Percentiles rank a stretch among this genome's conserved stretches.
These are phyloP conservation scores for Xylaria longipes DNA, from an alignment of 495 filamentous ascomycete species.

Conservation along the genomic window DNA sequence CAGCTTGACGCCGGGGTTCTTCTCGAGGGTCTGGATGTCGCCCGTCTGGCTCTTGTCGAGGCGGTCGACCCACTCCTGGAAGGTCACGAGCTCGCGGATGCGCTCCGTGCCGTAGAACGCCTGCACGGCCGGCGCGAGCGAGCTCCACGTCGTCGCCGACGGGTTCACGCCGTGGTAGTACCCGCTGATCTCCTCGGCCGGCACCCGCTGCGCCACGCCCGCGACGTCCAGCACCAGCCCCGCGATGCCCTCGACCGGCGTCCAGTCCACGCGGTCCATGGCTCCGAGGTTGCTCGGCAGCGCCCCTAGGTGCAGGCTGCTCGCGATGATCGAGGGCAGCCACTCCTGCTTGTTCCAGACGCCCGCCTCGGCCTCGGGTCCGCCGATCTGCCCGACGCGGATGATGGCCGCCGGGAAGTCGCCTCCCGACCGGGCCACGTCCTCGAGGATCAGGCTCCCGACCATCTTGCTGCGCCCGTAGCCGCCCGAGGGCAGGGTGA, in stretches of 20 bases:
- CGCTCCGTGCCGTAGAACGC: conserved; percentile 44
- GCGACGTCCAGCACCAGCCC: conserved; percentile 47
- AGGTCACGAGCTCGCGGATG: conserved; percentile 43
- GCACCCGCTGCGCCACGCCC: conserved; percentile 35
- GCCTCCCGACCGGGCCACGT: conserved; percentile 43
- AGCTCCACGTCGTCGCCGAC: conserved; percentile 41
- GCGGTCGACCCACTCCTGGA: conserved; percentile 49
- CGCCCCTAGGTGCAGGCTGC: conserved; percentile 48
- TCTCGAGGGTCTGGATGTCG: conserved; percentile 38
- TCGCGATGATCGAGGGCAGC: conserved; percentile 59
- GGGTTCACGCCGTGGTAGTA: conserved; percentile 61
- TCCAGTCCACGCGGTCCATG: conserved; percentile 59
- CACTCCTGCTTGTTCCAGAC: conserved; percentile 65
- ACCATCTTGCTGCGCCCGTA: conserved; percentile 66
- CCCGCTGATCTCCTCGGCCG: conserved; percentile 40
- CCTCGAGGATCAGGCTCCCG: conserved; percentile 56
- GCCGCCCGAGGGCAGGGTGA: conserved; percentile 48
- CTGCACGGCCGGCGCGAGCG: conserved; percentile 43
- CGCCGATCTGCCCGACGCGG: conserved; percentile 65
- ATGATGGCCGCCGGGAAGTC: conserved; percentile 54
- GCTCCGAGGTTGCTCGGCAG: conserved; percentile 48
- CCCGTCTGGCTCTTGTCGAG: conserved; percentile 45
- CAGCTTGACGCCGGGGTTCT: conserved; percentile 55
- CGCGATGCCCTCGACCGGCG: conserved; percentile 56
- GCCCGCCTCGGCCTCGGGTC: conserved; percentile 50